Conservation (phyloP, 2,329 filamentous ascomycete genomes). For the Beauveria pseudobassiana region DNA sequence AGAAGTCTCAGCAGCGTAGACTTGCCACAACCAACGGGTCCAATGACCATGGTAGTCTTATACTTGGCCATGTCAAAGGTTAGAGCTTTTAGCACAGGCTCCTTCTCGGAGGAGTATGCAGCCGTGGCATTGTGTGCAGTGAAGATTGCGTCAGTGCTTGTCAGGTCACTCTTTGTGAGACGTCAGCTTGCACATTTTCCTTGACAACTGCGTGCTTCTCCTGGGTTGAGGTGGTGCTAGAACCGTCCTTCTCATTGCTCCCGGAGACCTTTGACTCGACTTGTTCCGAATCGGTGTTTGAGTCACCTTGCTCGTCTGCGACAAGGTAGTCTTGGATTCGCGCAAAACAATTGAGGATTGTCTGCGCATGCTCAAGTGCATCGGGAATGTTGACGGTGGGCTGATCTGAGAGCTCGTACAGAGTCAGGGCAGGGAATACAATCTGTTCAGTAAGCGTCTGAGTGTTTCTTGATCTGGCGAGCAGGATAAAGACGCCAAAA, state of each 20-base stretch:
- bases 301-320: slow-evolving; percentile 14
- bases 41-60: slow-evolving; percentile 18
- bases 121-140: slow-evolving; percentile 6
- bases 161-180: neutral
- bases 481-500: slow-evolving; percentile 14
- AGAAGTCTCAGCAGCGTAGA: slow-evolving; percentile 18
- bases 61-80: slow-evolving; percentile 12
- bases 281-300: neutral
- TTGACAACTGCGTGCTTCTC: neutral
- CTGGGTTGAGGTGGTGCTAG: neutral
- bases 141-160: neutral
- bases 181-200: neutral
- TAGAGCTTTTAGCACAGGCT: slow-evolving; percentile 7
- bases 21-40: slow-evolving; percentile 19
- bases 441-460: slow-evolving; percentile 16
- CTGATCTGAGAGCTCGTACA: slow-evolving; percentile 17
- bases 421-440: slow-evolving; percentile 16
- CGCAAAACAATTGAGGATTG: slow-evolving; percentile 16
- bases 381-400: slow-evolving; percentile 16
- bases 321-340: slow-evolving; percentile 18
- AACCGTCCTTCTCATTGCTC: neutral
- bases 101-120: slow-evolving; percentile 11
- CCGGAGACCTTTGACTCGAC: neutral
- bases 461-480: slow-evolving; percentile 11
- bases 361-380: slow-evolving; percentile 17